phyloP scores from a whole-genome alignment of 495 filamentous ascomycete species.

The Jackrogersella minutella region DNA sequence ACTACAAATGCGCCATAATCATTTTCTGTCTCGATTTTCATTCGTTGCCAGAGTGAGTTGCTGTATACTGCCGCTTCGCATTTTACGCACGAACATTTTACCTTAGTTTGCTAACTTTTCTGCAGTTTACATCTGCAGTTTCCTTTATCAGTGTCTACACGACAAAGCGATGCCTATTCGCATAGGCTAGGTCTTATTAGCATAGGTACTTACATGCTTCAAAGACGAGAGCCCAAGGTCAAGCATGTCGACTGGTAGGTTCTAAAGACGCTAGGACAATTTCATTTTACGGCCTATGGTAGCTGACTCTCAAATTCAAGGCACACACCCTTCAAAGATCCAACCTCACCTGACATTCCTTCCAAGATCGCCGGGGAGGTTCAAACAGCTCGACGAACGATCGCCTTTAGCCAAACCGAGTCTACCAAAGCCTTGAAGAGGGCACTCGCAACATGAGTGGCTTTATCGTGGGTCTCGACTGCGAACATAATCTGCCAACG shows the following conservation, averaged over 20 bases:
- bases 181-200: slow-evolving; percentile 7
- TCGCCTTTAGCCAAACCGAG: not conserved
- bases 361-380: slow-evolving; percentile 37
- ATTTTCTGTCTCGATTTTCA: not conserved
- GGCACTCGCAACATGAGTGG: slow-evolving; percentile 22
- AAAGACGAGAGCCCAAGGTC: slow-evolving; percentile 24
- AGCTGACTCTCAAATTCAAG: slow-evolving; percentile 16
- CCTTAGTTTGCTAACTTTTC: slow-evolving; percentile 3
- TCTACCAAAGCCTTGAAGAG: not conserved
- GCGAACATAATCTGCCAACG: not conserved
- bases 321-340: slow-evolving; percentile 11
- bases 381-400: slow-evolving; percentile 7
- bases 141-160: slow-evolving; percentile 9
- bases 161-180: slow-evolving; percentile 33
- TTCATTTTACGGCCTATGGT: not conserved
- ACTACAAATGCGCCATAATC: not conserved
- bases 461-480: not conserved
- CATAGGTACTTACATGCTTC: slow-evolving; percentile 20
- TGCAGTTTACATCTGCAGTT: slow-evolving; percentile 2
- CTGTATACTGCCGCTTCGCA: not conserved
- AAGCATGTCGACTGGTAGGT: slow-evolving; percentile 48
- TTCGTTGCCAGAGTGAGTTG: not conserved
- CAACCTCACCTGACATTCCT: slow-evolving; percentile 38
- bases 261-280: not conserved
- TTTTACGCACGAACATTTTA: not conserved